Conservation (phyloP, 176 grass and related monocot species). For the Oryza meyeriana region DNA sequence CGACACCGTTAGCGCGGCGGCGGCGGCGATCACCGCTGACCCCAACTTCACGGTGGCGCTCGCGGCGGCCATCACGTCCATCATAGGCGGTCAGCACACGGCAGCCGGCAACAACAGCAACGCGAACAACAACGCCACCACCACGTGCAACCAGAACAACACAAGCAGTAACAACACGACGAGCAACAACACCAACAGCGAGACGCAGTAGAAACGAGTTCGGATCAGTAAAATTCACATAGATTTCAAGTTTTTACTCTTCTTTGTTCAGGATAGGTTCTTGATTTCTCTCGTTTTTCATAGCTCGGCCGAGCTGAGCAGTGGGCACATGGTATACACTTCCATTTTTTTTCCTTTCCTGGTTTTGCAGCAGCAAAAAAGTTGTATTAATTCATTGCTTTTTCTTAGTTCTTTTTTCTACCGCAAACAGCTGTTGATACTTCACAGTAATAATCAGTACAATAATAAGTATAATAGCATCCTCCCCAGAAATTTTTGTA, state of each 20-base stretch:
- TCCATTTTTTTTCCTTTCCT: slow-evolving; percentile 6
- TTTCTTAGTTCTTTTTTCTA: slow-evolving; percentile 16
- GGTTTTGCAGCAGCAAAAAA: slow-evolving; percentile 9
- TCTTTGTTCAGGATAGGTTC: slow-evolving; percentile 31
- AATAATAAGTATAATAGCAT: neutral
- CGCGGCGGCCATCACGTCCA: slow-evolving; percentile 80
- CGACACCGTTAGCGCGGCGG: slow-evolving; percentile 68
- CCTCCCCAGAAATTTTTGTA: neutral
- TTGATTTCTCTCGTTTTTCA: slow-evolving; percentile 3
- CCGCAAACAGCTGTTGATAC: slow-evolving; percentile 44
- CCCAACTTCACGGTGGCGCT: slow-evolving; percentile 89
- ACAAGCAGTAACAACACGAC: slow-evolving; percentile 28
- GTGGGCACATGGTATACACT: slow-evolving; percentile 23
- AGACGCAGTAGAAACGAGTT: slow-evolving; percentile 31
- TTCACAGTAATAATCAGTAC: slow-evolving; percentile 19
- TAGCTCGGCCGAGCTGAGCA: neutral
- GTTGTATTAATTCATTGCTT: slow-evolving; percentile 46
- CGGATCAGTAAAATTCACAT: neutral
- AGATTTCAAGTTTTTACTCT: slow-evolving; percentile 1
- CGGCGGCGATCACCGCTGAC: slow-evolving; percentile 74
- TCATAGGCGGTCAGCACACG: slow-evolving; percentile 54
- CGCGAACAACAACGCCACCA: slow-evolving; percentile 33
- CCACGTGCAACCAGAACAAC: slow-evolving; percentile 30
- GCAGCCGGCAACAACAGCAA: slow-evolving; percentile 6
- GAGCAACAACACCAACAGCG: slow-evolving; percentile 50